These are phyloP conservation scores for Neocatenulostroma microsporum DNA, from an alignment of 2,329 filamentous ascomycete species.

Conservation along the genomic window DNA sequence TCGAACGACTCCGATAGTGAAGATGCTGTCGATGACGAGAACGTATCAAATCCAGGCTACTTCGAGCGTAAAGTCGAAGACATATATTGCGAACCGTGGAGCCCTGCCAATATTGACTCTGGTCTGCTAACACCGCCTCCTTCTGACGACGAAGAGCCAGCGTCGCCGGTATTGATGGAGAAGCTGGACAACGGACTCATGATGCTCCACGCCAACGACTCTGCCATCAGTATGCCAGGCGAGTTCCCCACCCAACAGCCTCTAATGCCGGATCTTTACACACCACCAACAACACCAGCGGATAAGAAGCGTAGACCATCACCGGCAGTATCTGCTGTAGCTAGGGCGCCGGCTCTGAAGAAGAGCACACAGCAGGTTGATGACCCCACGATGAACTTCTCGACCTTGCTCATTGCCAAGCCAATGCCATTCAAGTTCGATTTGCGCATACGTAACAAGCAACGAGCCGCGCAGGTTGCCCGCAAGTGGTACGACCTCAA, in stretches of 20 bases:
- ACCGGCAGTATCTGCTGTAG: no score
- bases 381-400: constrained; percentile 40
- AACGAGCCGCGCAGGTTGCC: constrained; percentile 27
- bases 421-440: constrained; percentile 39
- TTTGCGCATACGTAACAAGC: constrained; percentile 29
- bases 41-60: background rate
- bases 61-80: constrained; percentile 7
- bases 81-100: constrained; percentile 2
- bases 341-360: background rate
- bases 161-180: no score
- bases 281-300: background rate
- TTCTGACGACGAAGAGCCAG: constrained; percentile 1
- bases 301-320: background rate
- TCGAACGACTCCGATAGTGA: no score
- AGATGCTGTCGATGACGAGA: no score
- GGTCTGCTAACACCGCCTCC: constrained; percentile 4
- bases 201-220: constrained; percentile 11
- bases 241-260: no score
- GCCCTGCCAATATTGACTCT: background rate
- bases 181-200: constrained; percentile 1
- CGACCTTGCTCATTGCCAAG: constrained; percentile 40
- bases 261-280: constrained; percentile 4
- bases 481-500: constrained; percentile 31
- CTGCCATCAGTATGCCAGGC: constrained; percentile 10
- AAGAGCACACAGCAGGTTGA: background rate